Percentiles rank a stretch among this genome's conserved stretches.
phyloP scores from a whole-genome alignment of 106 monocot species.

The Posidonia australis region DNA sequence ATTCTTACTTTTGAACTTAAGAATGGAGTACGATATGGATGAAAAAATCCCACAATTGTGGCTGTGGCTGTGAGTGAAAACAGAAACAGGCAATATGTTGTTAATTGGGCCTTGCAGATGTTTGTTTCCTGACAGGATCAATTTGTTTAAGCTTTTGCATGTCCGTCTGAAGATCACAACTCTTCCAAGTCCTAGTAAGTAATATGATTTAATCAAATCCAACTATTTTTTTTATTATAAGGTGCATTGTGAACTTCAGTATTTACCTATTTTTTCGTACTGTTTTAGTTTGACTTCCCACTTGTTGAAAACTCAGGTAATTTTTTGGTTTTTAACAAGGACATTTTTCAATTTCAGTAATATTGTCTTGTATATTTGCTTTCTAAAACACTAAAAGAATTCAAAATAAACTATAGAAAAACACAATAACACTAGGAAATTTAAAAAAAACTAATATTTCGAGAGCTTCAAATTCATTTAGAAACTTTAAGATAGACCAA shows the following conservation, averaged over 20 bases:
- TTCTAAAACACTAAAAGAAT: neutral
- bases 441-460: neutral
- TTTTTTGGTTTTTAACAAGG: too few relatives aligned
- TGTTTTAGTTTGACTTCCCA: neutral
- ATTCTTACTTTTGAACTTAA: neutral
- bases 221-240: neutral
- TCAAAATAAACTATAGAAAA: neutral
- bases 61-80: constrained; percentile 46
- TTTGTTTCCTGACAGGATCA: constrained; percentile 45
- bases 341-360: too few relatives aligned
- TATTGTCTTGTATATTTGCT: neutral
- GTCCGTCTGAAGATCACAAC: constrained; percentile 32
- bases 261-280: neutral
- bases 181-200: constrained; percentile 69
- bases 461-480: too few relatives aligned
- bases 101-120: constrained; percentile 76
- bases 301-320: too few relatives aligned
- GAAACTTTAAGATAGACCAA: too few relatives aligned
- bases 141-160: constrained; percentile 46
- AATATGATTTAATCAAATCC: neutral
- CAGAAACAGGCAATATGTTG: constrained; percentile 45
- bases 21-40: constrained; percentile 4
- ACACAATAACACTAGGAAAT: too few relatives aligned
- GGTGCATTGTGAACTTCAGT: neutral
- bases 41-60: constrained; percentile 10